Percentiles rank a stretch among this genome's conserved stretches.
Conservation (phyloP, 768 basidiomycete genomes). For the Psilocybe cubensis region DNA sequence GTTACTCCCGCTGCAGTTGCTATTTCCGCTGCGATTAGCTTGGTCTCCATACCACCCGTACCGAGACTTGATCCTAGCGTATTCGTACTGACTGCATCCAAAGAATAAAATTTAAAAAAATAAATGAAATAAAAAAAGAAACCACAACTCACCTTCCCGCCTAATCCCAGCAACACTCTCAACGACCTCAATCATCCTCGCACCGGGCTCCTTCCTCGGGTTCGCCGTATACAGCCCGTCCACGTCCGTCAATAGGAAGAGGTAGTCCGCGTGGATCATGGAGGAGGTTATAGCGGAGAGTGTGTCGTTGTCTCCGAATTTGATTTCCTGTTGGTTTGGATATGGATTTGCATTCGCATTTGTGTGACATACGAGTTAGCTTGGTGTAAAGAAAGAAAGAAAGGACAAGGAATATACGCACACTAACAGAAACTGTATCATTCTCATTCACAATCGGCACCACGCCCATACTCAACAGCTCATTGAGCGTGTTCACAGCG, state of each 20-base stretch:
- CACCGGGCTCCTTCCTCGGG: constrained; percentile 86
- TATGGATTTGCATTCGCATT: too few species aligned
- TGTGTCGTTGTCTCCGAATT: constrained; percentile 99
- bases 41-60: constrained; percentile 99
- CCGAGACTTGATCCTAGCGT: constrained; percentile 93
- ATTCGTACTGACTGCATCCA: constrained; percentile 83
- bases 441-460: constrained; percentile 99
- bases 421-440: constrained; percentile 96
- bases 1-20: constrained; percentile 94
- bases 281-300: constrained; percentile 96
- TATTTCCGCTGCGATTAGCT: constrained; percentile 97
- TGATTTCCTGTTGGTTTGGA: constrained; percentile 99
- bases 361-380: not conserved
- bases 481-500: constrained; percentile 93
- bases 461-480: constrained; percentile 91
- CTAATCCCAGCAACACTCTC: constrained; percentile 83
- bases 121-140: not conserved
- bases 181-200: constrained; percentile 82
- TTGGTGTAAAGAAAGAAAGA: not conserved
- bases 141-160: constrained; percentile 75
- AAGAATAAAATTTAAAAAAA: not conserved
- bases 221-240: constrained; percentile 96
- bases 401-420: constrained; percentile 43
- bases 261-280: constrained; percentile 97
- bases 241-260: constrained; percentile 96